These are phyloP conservation scores for Tolypocladium tundrense DNA, from an alignment of 2,329 filamentous ascomycete genomes.

Conservation along the genomic window DNA sequence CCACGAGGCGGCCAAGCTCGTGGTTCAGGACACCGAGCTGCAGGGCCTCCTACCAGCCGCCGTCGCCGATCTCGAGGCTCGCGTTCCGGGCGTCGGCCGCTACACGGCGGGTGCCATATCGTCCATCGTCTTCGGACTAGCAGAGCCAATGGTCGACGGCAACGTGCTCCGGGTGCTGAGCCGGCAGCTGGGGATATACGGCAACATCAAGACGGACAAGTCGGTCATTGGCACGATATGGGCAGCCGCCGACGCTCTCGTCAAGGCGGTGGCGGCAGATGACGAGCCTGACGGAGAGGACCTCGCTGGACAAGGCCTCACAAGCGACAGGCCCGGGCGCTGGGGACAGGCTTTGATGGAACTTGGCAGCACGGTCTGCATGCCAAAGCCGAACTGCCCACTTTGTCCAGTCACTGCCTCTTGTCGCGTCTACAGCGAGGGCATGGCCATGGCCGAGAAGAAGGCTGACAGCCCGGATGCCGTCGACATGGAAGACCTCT, in stretches of 20 bases:
- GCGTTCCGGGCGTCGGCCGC: constrained; percentile 48
- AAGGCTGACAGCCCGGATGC: constrained; percentile 5
- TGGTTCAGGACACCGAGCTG: constrained; percentile 30
- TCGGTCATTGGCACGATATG: constrained; percentile 42
- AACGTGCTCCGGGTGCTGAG: constrained; percentile 53
- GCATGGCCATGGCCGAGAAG: constrained; percentile 19
- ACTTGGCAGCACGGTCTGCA: constrained; percentile 51
- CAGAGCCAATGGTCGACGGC: constrained; percentile 53
- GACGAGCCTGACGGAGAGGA: constrained; percentile 7
- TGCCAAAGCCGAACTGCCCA: constrained; percentile 46
- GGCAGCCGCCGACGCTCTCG: constrained; percentile 46
- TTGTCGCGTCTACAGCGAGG: constrained; percentile 42
- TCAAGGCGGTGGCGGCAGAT: constrained; percentile 37
- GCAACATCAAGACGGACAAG: constrained; percentile 47
- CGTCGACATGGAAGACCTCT: constrained; percentile 40
- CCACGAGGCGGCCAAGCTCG: constrained; percentile 43
- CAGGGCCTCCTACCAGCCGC: constrained; percentile 38
- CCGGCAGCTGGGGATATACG: constrained; percentile 46
- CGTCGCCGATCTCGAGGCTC: constrained; percentile 33
- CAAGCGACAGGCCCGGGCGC: constrained; percentile 42
- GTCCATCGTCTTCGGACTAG: constrained; percentile 50
- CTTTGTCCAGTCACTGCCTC: constrained; percentile 39
- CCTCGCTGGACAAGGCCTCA: constrained; percentile 11
- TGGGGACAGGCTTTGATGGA: constrained; percentile 61
- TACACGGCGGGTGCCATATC: constrained; percentile 55